Conservation (phyloP, 2,329 filamentous ascomycete genomes). For the Phialocephala sp. region DNA sequence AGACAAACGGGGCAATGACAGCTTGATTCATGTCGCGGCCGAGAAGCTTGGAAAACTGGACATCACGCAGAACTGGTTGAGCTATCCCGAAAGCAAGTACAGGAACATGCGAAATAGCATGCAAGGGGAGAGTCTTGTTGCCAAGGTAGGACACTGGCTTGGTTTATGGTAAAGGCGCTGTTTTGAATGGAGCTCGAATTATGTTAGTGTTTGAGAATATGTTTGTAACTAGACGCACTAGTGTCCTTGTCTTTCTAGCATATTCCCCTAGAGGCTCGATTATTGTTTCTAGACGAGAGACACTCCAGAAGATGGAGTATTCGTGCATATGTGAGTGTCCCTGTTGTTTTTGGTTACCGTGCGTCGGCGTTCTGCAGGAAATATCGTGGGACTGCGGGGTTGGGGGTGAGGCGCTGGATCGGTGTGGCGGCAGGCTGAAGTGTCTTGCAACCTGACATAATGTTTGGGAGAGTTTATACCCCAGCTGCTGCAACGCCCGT, state of each 20-base stretch:
- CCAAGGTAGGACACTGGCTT: not conserved
- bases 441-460: no score
- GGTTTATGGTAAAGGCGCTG: not conserved
- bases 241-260: no score
- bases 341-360: no score
- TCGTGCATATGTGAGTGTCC: no score
- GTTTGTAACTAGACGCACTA: no score
- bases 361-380: no score
- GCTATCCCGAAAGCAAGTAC: constrained; percentile 54
- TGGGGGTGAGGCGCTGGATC: no score
- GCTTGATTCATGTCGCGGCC: constrained; percentile 71
- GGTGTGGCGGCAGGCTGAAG: no score
- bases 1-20: constrained; percentile 67
- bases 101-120: not conserved
- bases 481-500: not conserved
- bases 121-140: not conserved
- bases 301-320: no score
- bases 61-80: constrained; percentile 61
- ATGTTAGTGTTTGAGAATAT: not conserved
- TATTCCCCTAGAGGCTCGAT: no score
- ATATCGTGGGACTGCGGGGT: no score
- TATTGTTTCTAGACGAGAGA: no score
- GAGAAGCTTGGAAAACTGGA: constrained; percentile 61
- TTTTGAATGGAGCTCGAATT: not conserved
- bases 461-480: not conserved